Evolutionary conservation across 129 eudicot genomes (phyloP), one percentile per base, ranked within the genome.

Genomic region (Gnaphalium uliginosum): DNA sequence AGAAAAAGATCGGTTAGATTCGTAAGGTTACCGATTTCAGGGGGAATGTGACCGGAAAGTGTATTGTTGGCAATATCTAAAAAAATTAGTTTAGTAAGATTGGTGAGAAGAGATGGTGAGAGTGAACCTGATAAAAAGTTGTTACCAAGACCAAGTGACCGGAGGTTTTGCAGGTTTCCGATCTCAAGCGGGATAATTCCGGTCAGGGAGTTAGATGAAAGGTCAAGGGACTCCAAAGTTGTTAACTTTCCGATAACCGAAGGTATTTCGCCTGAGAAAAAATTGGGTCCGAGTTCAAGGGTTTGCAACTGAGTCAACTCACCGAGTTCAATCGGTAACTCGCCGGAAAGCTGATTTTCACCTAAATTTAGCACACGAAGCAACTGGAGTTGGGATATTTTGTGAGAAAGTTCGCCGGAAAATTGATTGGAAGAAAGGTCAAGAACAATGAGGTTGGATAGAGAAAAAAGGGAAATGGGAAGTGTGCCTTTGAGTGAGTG

Each of bases 21-120:
- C 0, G 51, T 18, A 19, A 88, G 76, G 25, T 67, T 73, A 1
- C 90, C 90, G 8, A 91, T 83, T 66, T 86, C 89, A 17, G 74
- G 68, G 0, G 96, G 89, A 60, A 91, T 83, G 13, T 26, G 25
- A 10, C 96, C 92, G 15, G 87, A 87, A 19, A 91, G 84, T 15
- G 96, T 73, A 71, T 91, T 91, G 80, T 91, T 91, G 5, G 97
- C 79, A 13, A 89, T 76, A 73, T 91, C 97, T 6, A 91, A 58
- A 35, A 87, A 79, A 0, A 83, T 33, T 54, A 91, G 59, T 62
- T 71, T 68, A 0, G 32, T 53, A 32, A 89, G 85, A 24, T 80
- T 65, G 6, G 70, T 15, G 48, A 91, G 67, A 4, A 83, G 75
- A 66, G 54, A 33, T 14, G 86, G 70, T 37, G 90, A 62, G 9